These are phyloP conservation scores for Articulospora tetracladia DNA, from an alignment of 495 filamentous ascomycete species.

Conservation along the genomic window DNA sequence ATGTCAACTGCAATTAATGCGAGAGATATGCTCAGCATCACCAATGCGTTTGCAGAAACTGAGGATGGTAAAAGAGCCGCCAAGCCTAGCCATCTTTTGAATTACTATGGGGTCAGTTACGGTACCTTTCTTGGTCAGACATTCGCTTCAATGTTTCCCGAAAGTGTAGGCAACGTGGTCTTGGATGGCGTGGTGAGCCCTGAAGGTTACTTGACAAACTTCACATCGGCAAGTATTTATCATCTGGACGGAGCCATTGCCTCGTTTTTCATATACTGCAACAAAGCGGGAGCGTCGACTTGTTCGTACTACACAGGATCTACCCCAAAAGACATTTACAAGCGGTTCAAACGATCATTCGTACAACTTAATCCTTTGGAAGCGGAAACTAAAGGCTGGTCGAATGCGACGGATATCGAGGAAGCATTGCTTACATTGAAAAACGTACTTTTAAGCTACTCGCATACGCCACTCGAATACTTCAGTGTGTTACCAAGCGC, in stretches of 20 bases:
- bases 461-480: background rate
- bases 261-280: slow-evolving; percentile 51
- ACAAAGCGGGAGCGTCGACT: slow-evolving; percentile 39
- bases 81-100: slow-evolving; percentile 28
- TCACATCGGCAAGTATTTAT: background rate
- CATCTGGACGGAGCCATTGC: slow-evolving; percentile 6
- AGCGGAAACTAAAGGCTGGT: slow-evolving; percentile 2
- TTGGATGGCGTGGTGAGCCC: slow-evolving; percentile 47
- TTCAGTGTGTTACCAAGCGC: background rate
- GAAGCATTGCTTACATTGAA: background rate
- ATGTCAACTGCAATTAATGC: slow-evolving; percentile 30
- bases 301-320: slow-evolving; percentile 30
- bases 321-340: slow-evolving; percentile 4
- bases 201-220: slow-evolving; percentile 24
- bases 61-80: background rate
- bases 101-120: slow-evolving; percentile 66
- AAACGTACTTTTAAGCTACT: background rate
- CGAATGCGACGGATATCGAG: slow-evolving; percentile 13
- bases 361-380: slow-evolving; percentile 1
- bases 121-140: slow-evolving; percentile 61
- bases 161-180: slow-evolving; percentile 40
- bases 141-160: slow-evolving; percentile 42
- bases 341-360: slow-evolving; percentile 8
- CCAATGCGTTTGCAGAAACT: slow-evolving; percentile 32
- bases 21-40: slow-evolving; percentile 44